Base-by-base conservation (phyloP, 352 stramenopile genomes). In the Nothophytophthora sp. region DNA sequence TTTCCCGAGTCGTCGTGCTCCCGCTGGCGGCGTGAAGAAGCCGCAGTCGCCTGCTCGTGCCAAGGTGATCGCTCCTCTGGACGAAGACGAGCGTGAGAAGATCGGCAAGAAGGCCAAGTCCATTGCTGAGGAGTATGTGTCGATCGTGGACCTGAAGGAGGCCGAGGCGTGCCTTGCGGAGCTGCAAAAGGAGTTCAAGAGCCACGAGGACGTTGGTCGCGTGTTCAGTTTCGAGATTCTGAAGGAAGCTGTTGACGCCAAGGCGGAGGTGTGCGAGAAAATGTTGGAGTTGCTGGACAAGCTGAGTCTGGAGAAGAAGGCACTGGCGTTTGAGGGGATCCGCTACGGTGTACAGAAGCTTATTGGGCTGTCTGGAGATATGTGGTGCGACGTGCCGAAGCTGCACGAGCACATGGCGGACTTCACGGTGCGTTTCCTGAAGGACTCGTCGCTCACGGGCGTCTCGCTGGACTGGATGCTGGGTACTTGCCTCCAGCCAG, bases 301-400 rank as follows among this genome's bases (percentile, higher is more conserved):
- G 55, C 42, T 94, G 18, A 77, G 63, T 19, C 33, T 88, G 11
- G 78, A 86, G 54, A 84, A 77, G 44, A 74, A 78, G 27, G 76
- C 59, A 16, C 40, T 94, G 3, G 68, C 72, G 16, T 80, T 75
- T 50, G 73, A 79, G 4, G 75, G 68, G 12, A 71, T 94, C 16
- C 73, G 70, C 27, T 76, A 73, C 27, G 76, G 64, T 16, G 72
- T 92, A 32, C 70, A 80, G 36, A 80, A 88, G 48, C 76, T 68
- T 38, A 55, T 91, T 24, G 73, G 77, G 44, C 23, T 86, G 3
- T 77, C 66, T 7, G 73, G 70, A n/a, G 76, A 91, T 50, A 41
- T 92, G 18, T 87, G 73, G 77, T 94, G 81, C 41, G 84, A 94
- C 46, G 84, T 94, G 11, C 84, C 84, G 2, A 94, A 90, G 68